phyloP scores from a whole-genome alignment of 2,329 filamentous ascomycete genomes.

The Chalaropsis ovoidea region DNA sequence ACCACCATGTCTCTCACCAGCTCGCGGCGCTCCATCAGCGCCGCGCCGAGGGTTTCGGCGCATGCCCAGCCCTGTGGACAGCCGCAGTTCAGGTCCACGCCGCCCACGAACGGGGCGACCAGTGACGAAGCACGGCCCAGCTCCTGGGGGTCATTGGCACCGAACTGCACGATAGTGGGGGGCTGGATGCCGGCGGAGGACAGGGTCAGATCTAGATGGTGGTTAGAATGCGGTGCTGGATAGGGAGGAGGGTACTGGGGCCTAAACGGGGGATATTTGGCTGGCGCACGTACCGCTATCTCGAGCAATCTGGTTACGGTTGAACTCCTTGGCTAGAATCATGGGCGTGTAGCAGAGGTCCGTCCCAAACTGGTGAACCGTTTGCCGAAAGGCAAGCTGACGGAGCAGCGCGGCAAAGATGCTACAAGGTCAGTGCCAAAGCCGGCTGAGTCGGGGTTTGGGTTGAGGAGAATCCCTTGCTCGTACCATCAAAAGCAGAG shows the following conservation, averaged over 20 bases:
- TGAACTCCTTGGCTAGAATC: slow-evolving; percentile 61
- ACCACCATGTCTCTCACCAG: slow-evolving; percentile 57
- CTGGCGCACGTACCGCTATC: slow-evolving; percentile 42
- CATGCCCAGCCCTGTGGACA: slow-evolving; percentile 66
- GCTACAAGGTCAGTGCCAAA: not conserved
- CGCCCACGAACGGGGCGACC: slow-evolving; percentile 51
- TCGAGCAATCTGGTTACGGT: slow-evolving; percentile 48
- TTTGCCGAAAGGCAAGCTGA: slow-evolving; percentile 59
- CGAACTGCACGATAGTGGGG: slow-evolving; percentile 58
- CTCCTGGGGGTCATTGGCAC: slow-evolving; percentile 51
- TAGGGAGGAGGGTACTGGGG: no score
- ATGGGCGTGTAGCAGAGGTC: slow-evolving; percentile 64
- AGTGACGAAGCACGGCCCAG: slow-evolving; percentile 53
- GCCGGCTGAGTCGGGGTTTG: not conserved
- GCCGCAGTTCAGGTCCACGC: slow-evolving; percentile 62
- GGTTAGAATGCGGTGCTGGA: not conserved
- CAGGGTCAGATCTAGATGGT: slow-evolving; percentile 47
- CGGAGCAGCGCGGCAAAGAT: slow-evolving; percentile 27
- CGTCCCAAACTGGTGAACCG: slow-evolving; percentile 52
- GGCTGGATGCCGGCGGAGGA: slow-evolving; percentile 44
- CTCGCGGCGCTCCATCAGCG: slow-evolving; percentile 55
- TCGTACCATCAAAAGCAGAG: not conserved
- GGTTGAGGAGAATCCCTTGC: not conserved
- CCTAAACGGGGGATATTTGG: not conserved
- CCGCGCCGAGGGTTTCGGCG: slow-evolving; percentile 55